A percentile compares a stretch with the other conserved stretches of the same genome.
Conservation (phyloP, 2,329 filamentous ascomycete species). For the Pseudogymnoascus sp. region DNA sequence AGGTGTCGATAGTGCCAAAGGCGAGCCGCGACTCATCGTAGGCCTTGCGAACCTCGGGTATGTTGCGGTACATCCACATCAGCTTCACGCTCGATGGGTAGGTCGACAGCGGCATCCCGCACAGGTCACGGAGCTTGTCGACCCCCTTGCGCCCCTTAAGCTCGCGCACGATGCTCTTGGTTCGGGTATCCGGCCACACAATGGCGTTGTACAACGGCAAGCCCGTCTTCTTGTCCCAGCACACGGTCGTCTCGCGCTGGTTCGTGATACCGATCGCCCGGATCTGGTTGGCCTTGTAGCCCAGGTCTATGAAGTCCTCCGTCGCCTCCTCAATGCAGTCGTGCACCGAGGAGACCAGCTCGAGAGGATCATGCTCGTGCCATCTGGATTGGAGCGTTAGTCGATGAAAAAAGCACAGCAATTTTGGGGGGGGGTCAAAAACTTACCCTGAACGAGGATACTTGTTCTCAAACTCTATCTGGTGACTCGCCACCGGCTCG, state of each 20-base stretch:
- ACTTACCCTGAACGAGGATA: conserved; percentile 79
- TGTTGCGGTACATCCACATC: conserved; percentile 65
- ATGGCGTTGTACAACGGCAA: conserved; percentile 73
- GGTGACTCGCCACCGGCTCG: conserved; percentile 70
- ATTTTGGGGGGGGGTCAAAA: background rate
- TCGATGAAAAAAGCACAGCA: background rate
- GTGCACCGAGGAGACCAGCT: conserved; percentile 64
- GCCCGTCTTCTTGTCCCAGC: conserved; percentile 71
- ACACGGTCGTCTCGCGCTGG: conserved; percentile 72
- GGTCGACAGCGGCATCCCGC: conserved; percentile 71
- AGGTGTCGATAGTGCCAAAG: conserved; percentile 75
- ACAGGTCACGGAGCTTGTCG: conserved; percentile 57
- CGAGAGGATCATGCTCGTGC: conserved; percentile 76
- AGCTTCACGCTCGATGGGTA: conserved; percentile 75
- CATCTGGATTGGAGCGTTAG: conserved; percentile 44
- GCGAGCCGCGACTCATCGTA: conserved; percentile 64
- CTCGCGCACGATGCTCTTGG: conserved; percentile 61
- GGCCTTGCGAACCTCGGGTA: conserved; percentile 55
- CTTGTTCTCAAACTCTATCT: conserved; percentile 77
- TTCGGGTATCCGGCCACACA: conserved; percentile 78
- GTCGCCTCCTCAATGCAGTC: conserved; percentile 68
- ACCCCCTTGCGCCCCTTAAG: conserved; percentile 59
- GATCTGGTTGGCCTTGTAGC: conserved; percentile 59
- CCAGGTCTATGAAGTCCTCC: conserved; percentile 56
- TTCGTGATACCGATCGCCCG: conserved; percentile 73